phyloP scores from a whole-genome alignment of 148 eudicot genomes.

The Diospyros lotus region DNA sequence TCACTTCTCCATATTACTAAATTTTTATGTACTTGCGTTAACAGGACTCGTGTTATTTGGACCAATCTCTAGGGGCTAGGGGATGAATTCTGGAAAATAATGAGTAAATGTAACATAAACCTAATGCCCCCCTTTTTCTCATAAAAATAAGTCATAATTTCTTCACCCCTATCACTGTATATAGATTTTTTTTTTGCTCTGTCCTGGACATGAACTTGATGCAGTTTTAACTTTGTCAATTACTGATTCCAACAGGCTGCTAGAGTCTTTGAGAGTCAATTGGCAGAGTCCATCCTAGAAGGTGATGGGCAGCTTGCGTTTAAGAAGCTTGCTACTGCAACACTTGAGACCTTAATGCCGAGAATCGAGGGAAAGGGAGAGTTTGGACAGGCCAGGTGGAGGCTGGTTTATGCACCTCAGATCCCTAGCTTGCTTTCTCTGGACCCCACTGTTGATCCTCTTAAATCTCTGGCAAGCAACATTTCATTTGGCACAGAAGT shows the following conservation, averaged over 20 bases:
- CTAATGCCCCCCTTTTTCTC: too few species aligned
- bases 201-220: conserved; percentile 5
- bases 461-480: conserved; percentile 91
- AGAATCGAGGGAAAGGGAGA: conserved; percentile 97
- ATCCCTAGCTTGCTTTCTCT: conserved; percentile 95
- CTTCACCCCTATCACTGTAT: too few species aligned
- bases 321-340: conserved; percentile 98
- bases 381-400: conserved; percentile 98
- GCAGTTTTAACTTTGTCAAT: background rate
- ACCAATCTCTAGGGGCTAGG: background rate
- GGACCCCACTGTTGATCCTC: conserved; percentile 94
- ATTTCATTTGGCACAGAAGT: conserved; percentile 98
- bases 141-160: too few species aligned
- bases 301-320: conserved; percentile 99
- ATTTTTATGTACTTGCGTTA: background rate
- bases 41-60: background rate
- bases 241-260: conserved; percentile 63
- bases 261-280: conserved; percentile 93
- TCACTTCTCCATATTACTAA: background rate
- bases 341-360: conserved; percentile 97
- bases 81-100: too few species aligned
- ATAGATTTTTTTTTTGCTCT: background rate
- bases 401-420: conserved; percentile 97
- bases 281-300: conserved; percentile 96
- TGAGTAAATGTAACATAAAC: too few species aligned